A percentile compares a stretch with the other conserved stretches of the same genome.
Evolutionary conservation across 1,284 basidiomycete genomes (phyloP).

Genomic region (Austroboletus novae-zelandiae): DNA sequence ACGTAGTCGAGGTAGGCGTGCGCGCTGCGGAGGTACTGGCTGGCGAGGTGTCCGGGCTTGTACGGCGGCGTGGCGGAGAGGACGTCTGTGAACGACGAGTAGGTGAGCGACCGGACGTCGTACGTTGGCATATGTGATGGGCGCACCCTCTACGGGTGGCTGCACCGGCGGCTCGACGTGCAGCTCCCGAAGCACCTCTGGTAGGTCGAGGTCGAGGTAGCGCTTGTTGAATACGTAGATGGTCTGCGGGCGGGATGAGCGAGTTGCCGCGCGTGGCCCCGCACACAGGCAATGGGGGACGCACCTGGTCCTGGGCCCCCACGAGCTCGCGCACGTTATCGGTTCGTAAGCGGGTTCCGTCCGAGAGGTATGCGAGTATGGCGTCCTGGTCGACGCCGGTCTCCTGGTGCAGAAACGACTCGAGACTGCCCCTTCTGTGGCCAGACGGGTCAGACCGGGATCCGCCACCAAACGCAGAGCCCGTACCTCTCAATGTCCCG

Average conservation of each 20-base stretch:
- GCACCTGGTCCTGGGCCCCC: constrained; percentile 68
- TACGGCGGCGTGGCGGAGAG: constrained; percentile 69
- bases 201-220: constrained; percentile 65
- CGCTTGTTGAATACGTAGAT: constrained; percentile 80
- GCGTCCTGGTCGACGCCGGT: constrained; percentile 63
- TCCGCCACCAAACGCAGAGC: constrained; percentile 2
- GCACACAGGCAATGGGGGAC: not conserved
- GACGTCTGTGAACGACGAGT: constrained; percentile 42
- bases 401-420: constrained; percentile 64
- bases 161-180: constrained; percentile 59
- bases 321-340: constrained; percentile 72
- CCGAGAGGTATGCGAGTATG: constrained; percentile 72
- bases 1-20: constrained; percentile 61
- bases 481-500: constrained; percentile 74
- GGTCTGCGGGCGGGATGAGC: constrained; percentile 40
- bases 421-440: constrained; percentile 57
- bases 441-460: constrained; percentile 10
- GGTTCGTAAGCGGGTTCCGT: constrained; percentile 65
- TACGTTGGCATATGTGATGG: not conserved
- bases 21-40: constrained; percentile 61
- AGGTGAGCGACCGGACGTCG: not conserved
- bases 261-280: not conserved
- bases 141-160: constrained; percentile 62
- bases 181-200: constrained; percentile 58
- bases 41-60: constrained; percentile 60